Conservation (phyloP, 306 rosid genomes). For the Sicyos baderoa region DNA sequence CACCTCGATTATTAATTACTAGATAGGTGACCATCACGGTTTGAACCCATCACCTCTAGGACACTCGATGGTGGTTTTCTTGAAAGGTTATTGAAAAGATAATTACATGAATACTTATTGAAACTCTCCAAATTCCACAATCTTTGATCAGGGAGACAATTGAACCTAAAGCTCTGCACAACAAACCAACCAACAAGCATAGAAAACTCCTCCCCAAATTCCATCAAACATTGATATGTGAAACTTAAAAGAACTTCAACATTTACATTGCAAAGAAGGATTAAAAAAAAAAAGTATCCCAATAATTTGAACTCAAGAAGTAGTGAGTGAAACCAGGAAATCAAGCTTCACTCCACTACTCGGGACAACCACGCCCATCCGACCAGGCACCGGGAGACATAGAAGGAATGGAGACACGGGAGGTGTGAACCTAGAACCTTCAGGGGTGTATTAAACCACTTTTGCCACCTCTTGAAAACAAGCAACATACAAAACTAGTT, state of each 20-base stretch:
- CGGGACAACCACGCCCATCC: no score
- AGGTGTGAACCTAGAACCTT: no score
- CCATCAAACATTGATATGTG: neutral
- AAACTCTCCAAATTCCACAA: constrained; percentile 6
- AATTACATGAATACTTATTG: neutral
- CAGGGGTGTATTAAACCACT: no score
- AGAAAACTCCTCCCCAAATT: constrained; percentile 3
- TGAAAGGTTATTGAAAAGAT: neutral
- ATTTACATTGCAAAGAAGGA: neutral
- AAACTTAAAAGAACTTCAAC: neutral
- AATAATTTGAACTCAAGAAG: neutral
- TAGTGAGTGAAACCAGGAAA: neutral
- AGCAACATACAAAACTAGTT: neutral
- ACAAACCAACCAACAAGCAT: neutral
- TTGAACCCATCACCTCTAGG: no score
- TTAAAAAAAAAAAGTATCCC: neutral
- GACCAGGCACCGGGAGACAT: no score
- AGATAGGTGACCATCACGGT: no score
- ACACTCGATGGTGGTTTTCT: no score
- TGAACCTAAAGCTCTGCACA: constrained; percentile 8
- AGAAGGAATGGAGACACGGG: no score
- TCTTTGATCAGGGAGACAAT: neutral
- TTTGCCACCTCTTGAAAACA: neutral
- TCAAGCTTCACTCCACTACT: no score
- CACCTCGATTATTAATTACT: no score